phyloP scores from a whole-genome alignment of 2,329 filamentous ascomycete species.

The Aspergillus piperis region DNA sequence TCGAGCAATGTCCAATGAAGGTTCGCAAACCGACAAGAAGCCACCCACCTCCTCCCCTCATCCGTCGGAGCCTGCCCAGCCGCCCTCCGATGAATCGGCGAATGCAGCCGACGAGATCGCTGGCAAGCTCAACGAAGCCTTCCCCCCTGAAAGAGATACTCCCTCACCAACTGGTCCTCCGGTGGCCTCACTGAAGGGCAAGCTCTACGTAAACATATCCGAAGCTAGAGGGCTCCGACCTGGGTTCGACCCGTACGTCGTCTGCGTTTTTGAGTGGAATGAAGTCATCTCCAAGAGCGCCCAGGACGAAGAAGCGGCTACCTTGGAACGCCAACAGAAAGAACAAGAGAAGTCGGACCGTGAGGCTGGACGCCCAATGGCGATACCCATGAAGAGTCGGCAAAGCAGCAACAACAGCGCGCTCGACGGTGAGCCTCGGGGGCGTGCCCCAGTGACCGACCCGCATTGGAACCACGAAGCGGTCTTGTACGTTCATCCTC shows the following conservation, averaged over 20 bases:
- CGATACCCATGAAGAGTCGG: slow-evolving; percentile 93
- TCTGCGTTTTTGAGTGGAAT: slow-evolving; percentile 94
- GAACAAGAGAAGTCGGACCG: slow-evolving; percentile 68
- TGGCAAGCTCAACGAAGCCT: slow-evolving; percentile 40
- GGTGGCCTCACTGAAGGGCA: slow-evolving; percentile 75
- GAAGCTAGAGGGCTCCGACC: slow-evolving; percentile 81
- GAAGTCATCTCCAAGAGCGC: slow-evolving; percentile 92
- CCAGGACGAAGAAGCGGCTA: slow-evolving; percentile 61
- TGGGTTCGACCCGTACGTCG: slow-evolving; percentile 88
- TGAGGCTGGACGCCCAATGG: slow-evolving; percentile 81
- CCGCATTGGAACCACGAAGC: slow-evolving; percentile 96
- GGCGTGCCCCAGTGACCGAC: slow-evolving; percentile 70
- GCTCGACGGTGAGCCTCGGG: slow-evolving; percentile 62
- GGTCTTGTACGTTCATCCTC: slow-evolving; percentile 71
- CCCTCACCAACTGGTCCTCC: slow-evolving; percentile 55
- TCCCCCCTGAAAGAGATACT: slow-evolving; percentile 30
- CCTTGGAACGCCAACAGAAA: slow-evolving; percentile 61
- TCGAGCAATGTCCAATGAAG: slow-evolving; percentile 75
- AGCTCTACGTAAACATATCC: slow-evolving; percentile 82
- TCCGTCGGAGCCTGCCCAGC: slow-evolving; percentile 20
- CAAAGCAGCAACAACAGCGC: slow-evolving; percentile 95
- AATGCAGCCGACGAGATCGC: slow-evolving; percentile 38
- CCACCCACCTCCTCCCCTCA: slow-evolving; percentile 28
- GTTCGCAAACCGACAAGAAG: slow-evolving; percentile 37
- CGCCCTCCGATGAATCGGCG: slow-evolving; percentile 26